A percentile compares a stretch with the other conserved stretches of the same genome.
These are phyloP conservation scores for Vitis hybrid DNA, from an alignment of 177 flowering plant genomes.

Conservation along the genomic window DNA sequence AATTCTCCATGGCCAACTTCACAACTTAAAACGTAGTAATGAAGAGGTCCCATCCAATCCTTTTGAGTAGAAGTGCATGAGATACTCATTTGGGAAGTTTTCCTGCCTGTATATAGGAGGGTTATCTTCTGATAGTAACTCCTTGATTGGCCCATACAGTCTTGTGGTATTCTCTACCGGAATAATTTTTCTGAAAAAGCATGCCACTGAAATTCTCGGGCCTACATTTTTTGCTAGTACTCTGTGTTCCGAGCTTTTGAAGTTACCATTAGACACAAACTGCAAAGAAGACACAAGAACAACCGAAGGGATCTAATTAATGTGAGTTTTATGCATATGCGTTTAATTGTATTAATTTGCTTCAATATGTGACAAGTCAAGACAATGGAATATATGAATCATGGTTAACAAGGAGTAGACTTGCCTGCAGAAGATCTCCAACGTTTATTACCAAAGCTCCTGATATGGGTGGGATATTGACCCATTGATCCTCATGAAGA, in stretches of 20 bases:
- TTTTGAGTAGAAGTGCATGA: conserved; percentile 7
- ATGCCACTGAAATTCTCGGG: conserved; percentile 45
- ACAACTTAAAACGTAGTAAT: conserved; percentile 26
- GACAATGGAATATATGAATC: neutral
- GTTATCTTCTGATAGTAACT: conserved; percentile 46
- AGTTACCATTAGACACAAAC: conserved; percentile 42
- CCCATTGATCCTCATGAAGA: conserved; percentile 36
- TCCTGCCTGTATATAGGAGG: conserved; percentile 38
- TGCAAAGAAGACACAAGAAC: neutral
- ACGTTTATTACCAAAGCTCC: conserved; percentile 46
- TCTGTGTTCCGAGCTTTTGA: conserved; percentile 35
- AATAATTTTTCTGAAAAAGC: conserved; percentile 30
- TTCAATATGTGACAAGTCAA: neutral
- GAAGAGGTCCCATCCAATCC: conserved; percentile 33
- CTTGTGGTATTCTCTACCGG: conserved; percentile 8
- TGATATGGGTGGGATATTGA: conserved; percentile 32
- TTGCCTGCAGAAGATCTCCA: conserved; percentile 48
- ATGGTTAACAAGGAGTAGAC: neutral
- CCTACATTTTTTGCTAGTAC: conserved; percentile 37
- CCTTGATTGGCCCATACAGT: conserved; percentile 48
- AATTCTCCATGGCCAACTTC: neutral
- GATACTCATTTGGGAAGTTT: conserved; percentile 22
- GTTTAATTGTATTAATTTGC: too few species aligned
- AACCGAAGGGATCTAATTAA: too few species aligned
- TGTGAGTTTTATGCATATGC: too few species aligned